Evolutionary conservation across 257 asterid species (phyloP).

Genomic region (Ehretia macrophylla): DNA sequence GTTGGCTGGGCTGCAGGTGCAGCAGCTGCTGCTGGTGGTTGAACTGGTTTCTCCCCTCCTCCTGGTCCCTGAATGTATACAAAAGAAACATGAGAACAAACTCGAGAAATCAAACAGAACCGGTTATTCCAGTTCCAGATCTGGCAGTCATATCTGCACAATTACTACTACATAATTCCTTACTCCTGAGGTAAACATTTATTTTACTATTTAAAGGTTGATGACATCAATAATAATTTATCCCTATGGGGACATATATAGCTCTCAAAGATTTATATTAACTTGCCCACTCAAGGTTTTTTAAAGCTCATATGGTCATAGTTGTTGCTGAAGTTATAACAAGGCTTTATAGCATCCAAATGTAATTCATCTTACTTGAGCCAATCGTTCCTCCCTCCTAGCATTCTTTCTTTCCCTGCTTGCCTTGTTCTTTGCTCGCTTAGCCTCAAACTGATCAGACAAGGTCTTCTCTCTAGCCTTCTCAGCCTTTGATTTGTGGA

Average conservation of each 20-base stretch:
- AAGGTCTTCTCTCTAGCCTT: slow-evolving; percentile 90
- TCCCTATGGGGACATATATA: too few relatives aligned
- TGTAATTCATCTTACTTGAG: slow-evolving; percentile 44
- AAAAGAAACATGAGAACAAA: neutral
- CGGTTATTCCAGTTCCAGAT: too few relatives aligned
- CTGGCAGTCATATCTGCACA: too few relatives aligned
- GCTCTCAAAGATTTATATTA: too few relatives aligned
- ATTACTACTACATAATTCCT: too few relatives aligned
- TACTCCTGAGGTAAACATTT: too few relatives aligned
- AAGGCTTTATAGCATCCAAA: too few relatives aligned
- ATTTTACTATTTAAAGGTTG: too few relatives aligned
- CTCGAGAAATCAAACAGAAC: neutral
- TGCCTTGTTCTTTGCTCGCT: slow-evolving; percentile 94
- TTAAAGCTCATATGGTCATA: too few relatives aligned
- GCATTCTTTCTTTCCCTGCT: slow-evolving; percentile 88
- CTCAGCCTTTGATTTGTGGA: slow-evolving; percentile 94
- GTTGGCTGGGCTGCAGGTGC: slow-evolving; percentile 48
- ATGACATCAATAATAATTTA: too few relatives aligned
- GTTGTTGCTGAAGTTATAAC: too few relatives aligned
- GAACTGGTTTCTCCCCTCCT: slow-evolving; percentile 44
- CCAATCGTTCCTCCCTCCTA: slow-evolving; percentile 82
- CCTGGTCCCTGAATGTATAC: slow-evolving; percentile 54
- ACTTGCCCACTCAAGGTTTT: too few relatives aligned
- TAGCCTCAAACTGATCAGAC: slow-evolving; percentile 93
- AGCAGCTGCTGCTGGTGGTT: slow-evolving; percentile 34